Evolutionary conservation across 441 rosid species (phyloP).

Genomic region (Biscutella laevigata): DNA sequence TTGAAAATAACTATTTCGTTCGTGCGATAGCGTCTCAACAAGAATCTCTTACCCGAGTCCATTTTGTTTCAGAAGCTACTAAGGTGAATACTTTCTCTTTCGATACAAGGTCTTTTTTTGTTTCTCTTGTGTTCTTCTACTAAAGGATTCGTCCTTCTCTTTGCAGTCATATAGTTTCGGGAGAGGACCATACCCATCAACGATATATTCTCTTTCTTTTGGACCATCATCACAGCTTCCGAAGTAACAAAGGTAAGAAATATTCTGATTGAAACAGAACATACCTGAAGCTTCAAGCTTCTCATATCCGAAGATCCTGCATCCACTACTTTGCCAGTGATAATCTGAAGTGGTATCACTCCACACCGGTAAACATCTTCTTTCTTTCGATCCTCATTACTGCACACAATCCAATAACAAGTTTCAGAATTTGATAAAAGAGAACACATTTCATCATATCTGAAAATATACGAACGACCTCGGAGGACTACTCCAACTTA

Average conservation of each 20-base stretch:
- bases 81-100: conserved; percentile 41
- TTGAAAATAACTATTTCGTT: no score
- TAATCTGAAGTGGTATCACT: conserved; percentile 54
- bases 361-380: conserved; percentile 91
- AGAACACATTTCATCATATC: no score
- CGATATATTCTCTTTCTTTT: conserved; percentile 79
- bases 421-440: no score
- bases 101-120: no score
- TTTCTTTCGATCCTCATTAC: conserved; percentile 45
- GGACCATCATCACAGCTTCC: conserved; percentile 64
- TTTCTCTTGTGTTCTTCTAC: not conserved
- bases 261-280: not conserved
- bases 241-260: conserved; percentile 11
- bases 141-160: conserved; percentile 13
- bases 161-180: conserved; percentile 72
- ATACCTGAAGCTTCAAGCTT: conserved; percentile 50
- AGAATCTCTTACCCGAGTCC: conserved; percentile 76
- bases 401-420: not conserved
- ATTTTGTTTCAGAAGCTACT: conserved; percentile 71
- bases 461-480: no score
- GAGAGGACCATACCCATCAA: conserved; percentile 75
- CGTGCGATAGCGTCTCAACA: conserved; percentile 90
- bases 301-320: conserved; percentile 40
- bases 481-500: conserved; percentile 56
- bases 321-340: conserved; percentile 46